phyloP scores from a whole-genome alignment of 2,329 filamentous ascomycete genomes.

The Apiospora koreana region DNA sequence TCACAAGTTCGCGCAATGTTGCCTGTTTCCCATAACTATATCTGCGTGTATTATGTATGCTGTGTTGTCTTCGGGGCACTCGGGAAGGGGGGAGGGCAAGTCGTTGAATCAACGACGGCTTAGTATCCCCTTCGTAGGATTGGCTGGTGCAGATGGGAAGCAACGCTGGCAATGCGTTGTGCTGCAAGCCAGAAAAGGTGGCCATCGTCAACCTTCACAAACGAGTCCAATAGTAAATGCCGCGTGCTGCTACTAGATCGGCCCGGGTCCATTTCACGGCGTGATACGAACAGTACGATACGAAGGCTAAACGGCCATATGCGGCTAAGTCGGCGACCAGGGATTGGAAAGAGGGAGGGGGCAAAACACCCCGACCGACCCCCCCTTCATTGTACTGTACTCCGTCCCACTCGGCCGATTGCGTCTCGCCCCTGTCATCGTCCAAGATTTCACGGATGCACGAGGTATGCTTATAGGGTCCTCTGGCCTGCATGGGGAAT shows the following conservation, averaged over 20 bases:
- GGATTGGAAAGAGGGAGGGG: background rate
- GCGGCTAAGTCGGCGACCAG: conserved; percentile 8
- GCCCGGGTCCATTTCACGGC: background rate
- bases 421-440: background rate
- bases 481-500: background rate
- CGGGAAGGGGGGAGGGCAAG: background rate
- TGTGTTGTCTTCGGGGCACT: background rate
- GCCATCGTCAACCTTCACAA: background rate
- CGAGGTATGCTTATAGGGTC: background rate
- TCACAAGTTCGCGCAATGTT: background rate
- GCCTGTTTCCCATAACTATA: background rate
- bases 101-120: background rate
- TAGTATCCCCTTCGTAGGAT: background rate
- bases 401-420: conserved; percentile 2
- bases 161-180: background rate
- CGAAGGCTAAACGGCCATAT: conserved; percentile 4
- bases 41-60: background rate
- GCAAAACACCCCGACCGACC: background rate
- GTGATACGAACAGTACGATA: background rate
- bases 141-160: background rate
- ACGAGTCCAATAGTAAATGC: background rate
- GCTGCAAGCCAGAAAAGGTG: background rate
- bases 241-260: background rate
- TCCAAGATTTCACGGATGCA: background rate
- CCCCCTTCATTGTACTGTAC: background rate